A percentile compares a stretch with the other conserved stretches of the same genome.
Conservation (phyloP, 2,329 filamentous ascomycete species). For the Epicoccum sorghinum region DNA sequence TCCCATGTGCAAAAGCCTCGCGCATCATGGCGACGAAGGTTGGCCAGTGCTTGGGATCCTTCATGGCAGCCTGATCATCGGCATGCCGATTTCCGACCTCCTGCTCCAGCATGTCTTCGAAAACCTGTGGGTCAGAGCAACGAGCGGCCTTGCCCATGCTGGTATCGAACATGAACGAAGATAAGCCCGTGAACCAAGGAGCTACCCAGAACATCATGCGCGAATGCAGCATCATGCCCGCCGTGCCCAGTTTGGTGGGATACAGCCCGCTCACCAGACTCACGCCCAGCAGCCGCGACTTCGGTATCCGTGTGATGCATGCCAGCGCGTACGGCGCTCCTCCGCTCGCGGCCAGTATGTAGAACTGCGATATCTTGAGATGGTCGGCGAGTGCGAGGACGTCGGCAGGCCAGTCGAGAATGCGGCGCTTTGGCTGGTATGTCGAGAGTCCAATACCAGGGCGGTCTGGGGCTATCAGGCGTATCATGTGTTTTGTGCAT, state of each 20-base stretch:
- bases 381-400: slow-evolving; percentile 49
- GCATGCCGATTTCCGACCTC: slow-evolving; percentile 27
- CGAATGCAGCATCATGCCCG: slow-evolving; percentile 33
- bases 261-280: slow-evolving; percentile 36
- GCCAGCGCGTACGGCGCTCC: slow-evolving; percentile 57
- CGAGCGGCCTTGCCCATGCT: slow-evolving; percentile 36
- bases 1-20: slow-evolving; percentile 34
- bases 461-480: slow-evolving; percentile 52
- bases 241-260: slow-evolving; percentile 32
- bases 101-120: slow-evolving; percentile 33
- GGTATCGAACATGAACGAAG: slow-evolving; percentile 27
- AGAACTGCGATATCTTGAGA: slow-evolving; percentile 50
- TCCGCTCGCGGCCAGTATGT: slow-evolving; percentile 54
- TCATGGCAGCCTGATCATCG: slow-evolving; percentile 29
- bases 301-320: slow-evolving; percentile 50
- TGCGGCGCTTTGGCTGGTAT: slow-evolving; percentile 44
- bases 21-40: slow-evolving; percentile 34
- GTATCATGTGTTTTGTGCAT: slow-evolving; percentile 44
- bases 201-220: slow-evolving; percentile 34
- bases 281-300: slow-evolving; percentile 30
- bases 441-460: slow-evolving; percentile 54
- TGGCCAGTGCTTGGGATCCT: slow-evolving; percentile 27
- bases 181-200: slow-evolving; percentile 32
- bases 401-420: slow-evolving; percentile 53
- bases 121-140: slow-evolving; percentile 29